A percentile compares a stretch with the other conserved stretches of the same genome.
phyloP scores from a whole-genome alignment of 805 yeast species.

The Scheffersomyces lignosus region DNA sequence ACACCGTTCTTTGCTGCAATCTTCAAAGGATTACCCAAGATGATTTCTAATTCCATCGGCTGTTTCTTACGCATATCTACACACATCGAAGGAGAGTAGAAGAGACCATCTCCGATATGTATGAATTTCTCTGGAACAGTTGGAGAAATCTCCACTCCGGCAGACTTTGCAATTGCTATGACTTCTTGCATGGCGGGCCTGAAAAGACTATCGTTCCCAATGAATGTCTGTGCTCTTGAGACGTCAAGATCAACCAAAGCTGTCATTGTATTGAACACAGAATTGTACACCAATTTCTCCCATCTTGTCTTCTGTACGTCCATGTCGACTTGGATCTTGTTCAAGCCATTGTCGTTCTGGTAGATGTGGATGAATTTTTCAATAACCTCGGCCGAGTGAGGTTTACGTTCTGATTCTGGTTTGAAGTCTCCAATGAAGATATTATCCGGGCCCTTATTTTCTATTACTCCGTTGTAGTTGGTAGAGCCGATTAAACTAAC shows the following conservation, averaged over 20 bases:
- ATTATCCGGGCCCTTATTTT: slow-evolving; percentile 18
- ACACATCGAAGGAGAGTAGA: slow-evolving; percentile 43
- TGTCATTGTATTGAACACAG: slow-evolving; percentile 35
- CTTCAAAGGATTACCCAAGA: slow-evolving; percentile 39
- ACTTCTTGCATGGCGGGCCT: slow-evolving; percentile 71
- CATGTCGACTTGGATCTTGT: slow-evolving; percentile 26
- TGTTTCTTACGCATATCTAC: slow-evolving; percentile 38
- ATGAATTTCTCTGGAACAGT: slow-evolving; percentile 50
- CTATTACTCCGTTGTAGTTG: slow-evolving; percentile 18
- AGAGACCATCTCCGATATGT: slow-evolving; percentile 48
- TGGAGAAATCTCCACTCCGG: slow-evolving; percentile 55
- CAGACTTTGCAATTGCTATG: slow-evolving; percentile 64
- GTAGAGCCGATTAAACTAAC: slow-evolving; percentile 37
- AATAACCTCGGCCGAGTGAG: slow-evolving; percentile 11
- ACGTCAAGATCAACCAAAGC: slow-evolving; percentile 35
- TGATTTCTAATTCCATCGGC: slow-evolving; percentile 39
- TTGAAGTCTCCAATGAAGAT: slow-evolving; percentile 19
- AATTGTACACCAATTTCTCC: slow-evolving; percentile 39
- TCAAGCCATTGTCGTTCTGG: slow-evolving; percentile 24
- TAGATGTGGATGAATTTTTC: slow-evolving; percentile 26
- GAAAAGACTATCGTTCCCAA: slow-evolving; percentile 29
- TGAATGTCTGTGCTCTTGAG: slow-evolving; percentile 34
- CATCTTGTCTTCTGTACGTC: slow-evolving; percentile 35
- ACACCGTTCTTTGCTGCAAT: slow-evolving; percentile 41
- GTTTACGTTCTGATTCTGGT: slow-evolving; percentile 2